Percentiles rank a stretch among this genome's conserved stretches.
Evolutionary conservation across 306 rosid genomes (phyloP).

Genomic region (Vicia villosa): DNA sequence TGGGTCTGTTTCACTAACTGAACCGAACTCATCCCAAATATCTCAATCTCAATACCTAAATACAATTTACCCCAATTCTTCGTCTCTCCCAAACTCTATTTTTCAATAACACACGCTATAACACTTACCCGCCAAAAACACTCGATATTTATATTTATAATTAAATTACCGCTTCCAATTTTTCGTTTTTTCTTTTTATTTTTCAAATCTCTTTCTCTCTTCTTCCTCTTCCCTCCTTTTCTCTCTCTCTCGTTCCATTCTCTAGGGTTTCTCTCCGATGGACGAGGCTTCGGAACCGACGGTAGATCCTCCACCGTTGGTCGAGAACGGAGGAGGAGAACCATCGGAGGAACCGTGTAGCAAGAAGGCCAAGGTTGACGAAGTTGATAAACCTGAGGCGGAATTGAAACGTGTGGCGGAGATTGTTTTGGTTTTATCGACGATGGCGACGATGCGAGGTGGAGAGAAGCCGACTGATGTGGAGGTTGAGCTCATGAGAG

Average conservation of each 20-base stretch:
- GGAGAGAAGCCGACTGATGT: constrained; percentile 69
- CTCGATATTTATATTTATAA: neutral
- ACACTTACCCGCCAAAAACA: neutral
- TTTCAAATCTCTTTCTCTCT: neutral
- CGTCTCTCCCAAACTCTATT: neutral
- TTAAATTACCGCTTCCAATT: neutral
- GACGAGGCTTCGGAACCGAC: constrained; percentile 33
- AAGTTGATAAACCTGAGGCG: neutral
- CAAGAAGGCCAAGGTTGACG: constrained; percentile 61
- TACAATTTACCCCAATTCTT: neutral
- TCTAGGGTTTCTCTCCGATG: constrained; percentile 52
- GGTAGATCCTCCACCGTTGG: constrained; percentile 20
- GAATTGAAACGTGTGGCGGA: constrained; percentile 84
- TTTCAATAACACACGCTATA: neutral
- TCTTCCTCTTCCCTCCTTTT: constrained; percentile 9
- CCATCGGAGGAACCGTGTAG: constrained; percentile 39
- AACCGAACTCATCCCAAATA: neutral
- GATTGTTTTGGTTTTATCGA: constrained; percentile 79
- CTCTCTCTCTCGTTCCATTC: constrained; percentile 17
- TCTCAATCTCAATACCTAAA: neutral
- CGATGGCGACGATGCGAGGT: constrained; percentile 77
- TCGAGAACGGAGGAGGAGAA: constrained; percentile 47
- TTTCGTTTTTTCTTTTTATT: neutral
- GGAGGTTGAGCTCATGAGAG: constrained; percentile 75
- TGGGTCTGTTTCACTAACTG: neutral